Evolutionary conservation across 345 rosid genomes (phyloP), one percentile per base, ranked within the genome.

Genomic region (Ailanthus altissimus): DNA sequence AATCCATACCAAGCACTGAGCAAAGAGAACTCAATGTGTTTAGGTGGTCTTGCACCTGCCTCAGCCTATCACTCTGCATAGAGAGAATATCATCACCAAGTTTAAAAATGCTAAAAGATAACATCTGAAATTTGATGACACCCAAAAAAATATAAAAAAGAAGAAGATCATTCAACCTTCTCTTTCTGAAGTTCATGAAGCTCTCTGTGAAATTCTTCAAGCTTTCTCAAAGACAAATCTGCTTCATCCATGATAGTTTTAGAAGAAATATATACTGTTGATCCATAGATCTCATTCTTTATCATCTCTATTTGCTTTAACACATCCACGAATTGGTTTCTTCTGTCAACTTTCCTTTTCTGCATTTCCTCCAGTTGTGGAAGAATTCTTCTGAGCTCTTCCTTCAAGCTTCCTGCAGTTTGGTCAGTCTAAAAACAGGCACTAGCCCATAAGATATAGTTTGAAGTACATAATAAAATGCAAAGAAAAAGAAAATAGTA

Each of bases 321-420:
- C 71, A 94, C 92, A 74, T 89, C 89, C 0, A 86, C 5, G 70
- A 97, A 97, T 77, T 94, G 97, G 77, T 90, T 86, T 82, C 90
- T 91, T 85, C 99, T 86, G 57, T 97, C 98, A 1, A 40, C 32
- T 85, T 88, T 90, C 85, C 92, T 88, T 81, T 89, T 92, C 69
- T 78, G 84, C 98, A 97, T 91, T 86, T 92, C 99, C 85, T 94
- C 98, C 74, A 97, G 68, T 64, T 90, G 96, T 42, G 98, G 98
- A 78, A 92, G 85, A 79, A 89, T 89, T 75, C 15, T 89, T 56
- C 66, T 77, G 51, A 94, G 92, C 84, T 97, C 99, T 79, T 89
- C 92, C 79, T 91, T 94, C 86, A 97, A 88, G 85, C 96, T 94
- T 81, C 85, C 94, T 74, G 70, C 78, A 78, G 70, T 90, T 86